Evolutionary conservation across 2,329 filamentous ascomycete species (phyloP).

Genomic region (Ceratocystis alfenasii): DNA sequence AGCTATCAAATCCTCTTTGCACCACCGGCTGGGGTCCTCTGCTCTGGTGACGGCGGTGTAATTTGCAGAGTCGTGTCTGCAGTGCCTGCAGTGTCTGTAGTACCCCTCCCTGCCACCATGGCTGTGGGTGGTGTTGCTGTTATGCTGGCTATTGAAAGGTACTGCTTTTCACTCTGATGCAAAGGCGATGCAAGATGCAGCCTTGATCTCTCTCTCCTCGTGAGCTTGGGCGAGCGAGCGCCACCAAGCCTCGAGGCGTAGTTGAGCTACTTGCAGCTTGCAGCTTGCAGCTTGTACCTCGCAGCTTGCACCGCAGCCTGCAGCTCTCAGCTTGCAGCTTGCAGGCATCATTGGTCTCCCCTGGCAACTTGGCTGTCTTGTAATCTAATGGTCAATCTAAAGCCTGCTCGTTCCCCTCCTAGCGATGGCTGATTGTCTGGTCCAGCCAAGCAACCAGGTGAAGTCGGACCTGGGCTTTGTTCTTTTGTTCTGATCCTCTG

Average conservation of each 20-base stretch:
- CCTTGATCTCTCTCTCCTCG: background rate
- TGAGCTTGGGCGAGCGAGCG: slow-evolving; percentile 2
- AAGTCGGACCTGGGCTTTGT: background rate
- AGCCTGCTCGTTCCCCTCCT: slow-evolving; percentile 5
- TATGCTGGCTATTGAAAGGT: background rate
- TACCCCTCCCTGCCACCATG: slow-evolving; percentile 10
- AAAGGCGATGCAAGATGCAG: background rate
- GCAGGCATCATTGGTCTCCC: background rate
- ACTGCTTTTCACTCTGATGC: background rate
- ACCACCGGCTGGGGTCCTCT: background rate
- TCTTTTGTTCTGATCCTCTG: background rate
- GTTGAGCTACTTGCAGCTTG: background rate
- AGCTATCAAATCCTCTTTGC: slow-evolving; percentile 11
- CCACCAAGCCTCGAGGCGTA: background rate
- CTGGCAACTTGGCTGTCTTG: background rate
- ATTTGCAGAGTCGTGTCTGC: slow-evolving; percentile 6
- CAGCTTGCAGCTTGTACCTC: background rate
- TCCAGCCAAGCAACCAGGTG: background rate
- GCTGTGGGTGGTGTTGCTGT: background rate
- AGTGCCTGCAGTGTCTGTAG: no score
- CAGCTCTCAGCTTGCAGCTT: background rate
- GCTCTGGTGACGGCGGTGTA: background rate
- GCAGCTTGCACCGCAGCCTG: background rate
- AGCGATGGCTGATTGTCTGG: background rate
- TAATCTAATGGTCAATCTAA: slow-evolving; percentile 9